Base-by-base conservation (phyloP, 805 yeast genomes). In the Metschnikowia chrysomelidarum region DNA sequence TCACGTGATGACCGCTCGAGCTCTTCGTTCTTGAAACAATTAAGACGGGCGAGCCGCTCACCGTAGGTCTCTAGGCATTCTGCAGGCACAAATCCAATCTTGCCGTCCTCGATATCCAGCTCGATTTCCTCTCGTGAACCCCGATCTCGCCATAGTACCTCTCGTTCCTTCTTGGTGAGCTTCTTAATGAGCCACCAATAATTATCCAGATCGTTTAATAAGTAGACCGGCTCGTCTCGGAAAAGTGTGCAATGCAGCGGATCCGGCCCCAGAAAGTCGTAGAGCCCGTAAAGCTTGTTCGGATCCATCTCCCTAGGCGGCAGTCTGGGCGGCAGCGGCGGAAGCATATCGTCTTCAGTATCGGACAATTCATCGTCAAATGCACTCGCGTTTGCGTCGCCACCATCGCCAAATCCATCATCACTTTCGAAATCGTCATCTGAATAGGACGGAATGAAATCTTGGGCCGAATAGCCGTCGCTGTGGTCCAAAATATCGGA, bases 61-160 rank as follows among this genome's bases (percentile, higher is more conserved):
- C 80, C 83, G 43, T 86, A 88, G 0, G 96, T 87, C 59, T 93
- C 98, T 23, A 93, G 64, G 39, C 93, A 78, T 57, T 93, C 98
- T 1, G 97, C 98, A 1, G 98, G 98, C 2, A 94, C 94, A 66
- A 89, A 93, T 1, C 98, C 98, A 34, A 91, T 79, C 47, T 79
- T 73, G 3, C 80, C 80, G 54, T 80, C 84, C 68, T 67, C 72
- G n/a, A 55, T 63, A 19, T 61, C 62, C 17, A 46, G 30, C 4
- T 31, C 30, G 6, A 50, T 41, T 7, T 46, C 51, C 10, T 48
- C 53, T 11, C 30, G 35, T 13, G 40, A 38, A 17, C 44, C 43
- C 5, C 46, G 34, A 16, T 31, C 40, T 15, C 21, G 39, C 35
- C 43, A 34, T 26, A 41, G 43, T 19, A 30, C 36, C 24, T 26